Evolutionary conservation across 768 basidiomycete genomes (phyloP).

Genomic region (Rhodosporidiobolus odoratus): DNA sequence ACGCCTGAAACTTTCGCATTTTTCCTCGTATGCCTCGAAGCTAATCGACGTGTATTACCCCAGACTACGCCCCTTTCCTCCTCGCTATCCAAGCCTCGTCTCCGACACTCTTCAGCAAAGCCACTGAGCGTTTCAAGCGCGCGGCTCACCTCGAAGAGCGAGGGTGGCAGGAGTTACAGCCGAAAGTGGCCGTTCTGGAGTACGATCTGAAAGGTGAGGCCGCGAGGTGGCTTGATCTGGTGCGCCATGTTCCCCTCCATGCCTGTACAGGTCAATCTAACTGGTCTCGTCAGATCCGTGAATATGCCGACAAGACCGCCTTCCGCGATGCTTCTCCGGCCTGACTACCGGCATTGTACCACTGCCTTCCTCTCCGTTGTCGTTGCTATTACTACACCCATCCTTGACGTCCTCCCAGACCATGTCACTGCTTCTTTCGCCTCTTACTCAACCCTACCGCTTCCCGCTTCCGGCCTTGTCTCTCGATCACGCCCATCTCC

Average conservation of each 20-base stretch:
- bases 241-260: not conserved
- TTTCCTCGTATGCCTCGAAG: not conserved
- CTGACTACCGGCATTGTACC: not conserved
- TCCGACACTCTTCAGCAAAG: slow-evolving; percentile 9
- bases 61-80: not conserved
- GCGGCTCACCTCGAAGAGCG: slow-evolving; percentile 17
- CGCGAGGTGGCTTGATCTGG: slow-evolving; percentile 11
- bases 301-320: not conserved
- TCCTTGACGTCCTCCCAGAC: not conserved
- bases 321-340: not conserved
- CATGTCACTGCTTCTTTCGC: not conserved
- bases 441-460: not conserved
- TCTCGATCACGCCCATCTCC: too few species aligned
- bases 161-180: too few species aligned
- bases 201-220: not conserved
- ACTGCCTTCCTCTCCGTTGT: not conserved
- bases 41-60: too few species aligned
- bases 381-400: not conserved
- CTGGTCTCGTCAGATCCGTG: slow-evolving; percentile 2
- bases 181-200: not conserved
- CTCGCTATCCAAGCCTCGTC: not conserved
- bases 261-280: not conserved
- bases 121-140: slow-evolving; percentile 16
- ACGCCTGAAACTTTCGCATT: not conserved
- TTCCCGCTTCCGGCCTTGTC: not conserved